phyloP scores from a whole-genome alignment of 805 yeast genomes.

The Kodamaea sagamina region DNA sequence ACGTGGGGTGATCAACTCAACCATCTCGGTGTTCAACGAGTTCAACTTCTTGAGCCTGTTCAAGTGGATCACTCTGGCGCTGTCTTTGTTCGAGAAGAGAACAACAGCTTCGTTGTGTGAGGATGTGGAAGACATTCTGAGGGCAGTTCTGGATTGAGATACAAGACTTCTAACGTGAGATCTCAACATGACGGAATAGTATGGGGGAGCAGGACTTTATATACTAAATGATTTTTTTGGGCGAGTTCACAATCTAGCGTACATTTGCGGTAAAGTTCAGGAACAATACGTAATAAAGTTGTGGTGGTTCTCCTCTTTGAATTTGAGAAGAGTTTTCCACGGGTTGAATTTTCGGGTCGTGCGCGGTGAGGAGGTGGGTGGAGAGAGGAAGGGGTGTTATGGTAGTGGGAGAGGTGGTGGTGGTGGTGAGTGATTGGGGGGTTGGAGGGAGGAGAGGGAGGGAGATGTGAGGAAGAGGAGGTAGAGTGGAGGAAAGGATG shows the following conservation, averaged over 20 bases:
- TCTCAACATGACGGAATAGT: conserved; percentile 15
- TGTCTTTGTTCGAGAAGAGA: conserved; percentile 58
- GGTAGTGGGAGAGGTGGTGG: neutral
- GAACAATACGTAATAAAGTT: neutral
- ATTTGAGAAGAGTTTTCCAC: too few relatives aligned
- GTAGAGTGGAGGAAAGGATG: neutral
- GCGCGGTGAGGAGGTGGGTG: neutral
- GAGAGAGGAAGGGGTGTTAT: neutral
- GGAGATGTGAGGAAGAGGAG: neutral
- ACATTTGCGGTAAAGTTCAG: conserved; percentile 1
- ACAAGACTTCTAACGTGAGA: conserved; percentile 7
- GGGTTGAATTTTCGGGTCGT: too few relatives aligned
- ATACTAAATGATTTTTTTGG: neutral
- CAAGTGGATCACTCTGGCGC: conserved; percentile 71
- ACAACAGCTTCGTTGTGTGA: conserved; percentile 52
- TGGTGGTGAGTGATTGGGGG: neutral
- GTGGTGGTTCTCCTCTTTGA: too few relatives aligned
- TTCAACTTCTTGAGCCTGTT: conserved; percentile 84
- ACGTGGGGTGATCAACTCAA: conserved; percentile 68
- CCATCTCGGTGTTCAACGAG: conserved; percentile 79
- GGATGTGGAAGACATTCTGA: conserved; percentile 12
- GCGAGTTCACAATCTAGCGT: neutral
- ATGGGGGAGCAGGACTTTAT: neutral
- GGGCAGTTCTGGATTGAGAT: conserved; percentile 7
- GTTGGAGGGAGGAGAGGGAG: too few relatives aligned